Base-by-base conservation (phyloP, 257 asterid genomes). In the Jasminum sambac region DNA sequence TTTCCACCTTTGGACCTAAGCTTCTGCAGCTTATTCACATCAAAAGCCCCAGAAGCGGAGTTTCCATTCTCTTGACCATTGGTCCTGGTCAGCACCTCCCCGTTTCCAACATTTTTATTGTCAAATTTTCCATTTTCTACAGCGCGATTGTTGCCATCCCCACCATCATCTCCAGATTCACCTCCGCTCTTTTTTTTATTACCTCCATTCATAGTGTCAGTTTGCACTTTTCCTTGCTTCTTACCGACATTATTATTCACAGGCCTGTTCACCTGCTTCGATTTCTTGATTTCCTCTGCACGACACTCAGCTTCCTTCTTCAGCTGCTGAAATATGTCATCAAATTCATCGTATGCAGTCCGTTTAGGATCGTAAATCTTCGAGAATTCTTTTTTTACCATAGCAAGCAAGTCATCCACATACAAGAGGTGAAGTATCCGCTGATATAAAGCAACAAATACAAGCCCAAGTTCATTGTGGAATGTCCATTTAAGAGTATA, bases 391-490 rank as follows among this genome's bases (percentile, higher is more conserved):
- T 74, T 82, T 86, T 89, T 95, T 57, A 95, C 94, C 98, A 84
- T 83, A 42, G 90, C 79, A 17, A 95, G 97, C 82, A 95, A 80
- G 46, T 95, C 97, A 69, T 95, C 98, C 57, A 95, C 98, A 67
- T 95, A 91, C 83, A 91, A 71, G 73, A 95, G 98, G 86, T 95
- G 93, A 80, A 95, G 94, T 69, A 95, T 84, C 16, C 89, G 84
- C 86, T 95, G 98, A 80, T 91, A 95, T 71, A 91, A 91, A 64
- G 98, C 99, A 71, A 91, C 98, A 72, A 95, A 95, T 21, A 95
- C 96, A 26, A 95, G 86, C 64, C 96, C 98, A 34, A 95, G 92
- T 13, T 95, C 98, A 68, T 95, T 95, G 80, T 91, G 98, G 70
- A 95, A 95, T 17, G 98, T 86, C 98, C 99, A 95, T 80, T 84